Evolutionary conservation across 1,139 yeast genomes (phyloP).

Genomic region (Yamadazyma dendronema): DNA sequence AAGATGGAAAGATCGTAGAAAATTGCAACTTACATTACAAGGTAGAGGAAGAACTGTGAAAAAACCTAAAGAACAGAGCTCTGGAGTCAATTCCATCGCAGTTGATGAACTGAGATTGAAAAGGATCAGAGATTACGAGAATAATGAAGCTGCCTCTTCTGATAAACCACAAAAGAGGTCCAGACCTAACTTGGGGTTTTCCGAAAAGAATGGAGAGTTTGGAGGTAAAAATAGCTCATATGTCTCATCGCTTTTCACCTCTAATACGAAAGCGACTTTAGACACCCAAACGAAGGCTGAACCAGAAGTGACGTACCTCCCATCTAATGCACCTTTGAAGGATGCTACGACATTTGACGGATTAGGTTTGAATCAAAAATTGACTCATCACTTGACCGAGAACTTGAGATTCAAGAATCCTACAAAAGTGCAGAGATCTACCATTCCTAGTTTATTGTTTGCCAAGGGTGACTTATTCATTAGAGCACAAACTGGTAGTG

Average conservation of each 20-base stretch:
- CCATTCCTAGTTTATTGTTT: constrained; percentile 64
- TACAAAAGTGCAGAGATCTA: constrained; percentile 81
- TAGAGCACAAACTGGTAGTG: constrained; percentile 96
- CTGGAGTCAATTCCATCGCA: constrained; percentile 39
- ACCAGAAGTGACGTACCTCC: constrained; percentile 27
- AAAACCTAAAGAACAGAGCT: constrained; percentile 23
- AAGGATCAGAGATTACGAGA: constrained; percentile 8
- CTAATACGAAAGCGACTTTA: constrained; percentile 47
- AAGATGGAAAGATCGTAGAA: constrained; percentile 76
- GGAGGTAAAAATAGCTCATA: constrained; percentile 58
- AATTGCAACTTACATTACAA: constrained; percentile 46
- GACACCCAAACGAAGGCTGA: constrained; percentile 10
- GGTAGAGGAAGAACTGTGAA: constrained; percentile 44
- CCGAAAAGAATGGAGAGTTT: constrained; percentile 45
- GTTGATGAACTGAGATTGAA: constrained; percentile 24
- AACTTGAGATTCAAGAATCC: constrained; percentile 67
- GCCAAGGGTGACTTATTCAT: constrained; percentile 70
- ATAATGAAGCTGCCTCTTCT: neutral
- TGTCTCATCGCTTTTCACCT: constrained; percentile 84
- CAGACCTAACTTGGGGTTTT: constrained; percentile 4
- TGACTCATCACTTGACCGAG: constrained; percentile 56
- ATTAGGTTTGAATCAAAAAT: constrained; percentile 59
- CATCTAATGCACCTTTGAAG: constrained; percentile 83
- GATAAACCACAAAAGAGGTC: constrained; percentile 23
- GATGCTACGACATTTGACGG: constrained; percentile 71